Conservation (phyloP, 148 eudicot genomes). For the Heliosperma pusillum region DNA sequence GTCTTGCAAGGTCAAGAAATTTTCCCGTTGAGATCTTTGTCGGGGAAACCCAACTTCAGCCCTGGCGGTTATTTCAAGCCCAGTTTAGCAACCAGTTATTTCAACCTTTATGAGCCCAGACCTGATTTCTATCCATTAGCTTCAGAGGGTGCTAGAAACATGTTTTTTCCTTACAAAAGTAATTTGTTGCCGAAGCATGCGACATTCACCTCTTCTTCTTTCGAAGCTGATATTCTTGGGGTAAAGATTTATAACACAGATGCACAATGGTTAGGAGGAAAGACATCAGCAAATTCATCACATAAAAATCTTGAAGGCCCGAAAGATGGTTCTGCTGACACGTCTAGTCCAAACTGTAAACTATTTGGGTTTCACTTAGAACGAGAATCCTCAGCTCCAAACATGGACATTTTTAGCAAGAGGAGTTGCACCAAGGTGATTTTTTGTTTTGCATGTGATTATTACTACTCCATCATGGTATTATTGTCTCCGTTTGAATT, state of each 20-base stretch:
- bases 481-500: not conserved
- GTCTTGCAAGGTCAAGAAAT: constrained; percentile 70
- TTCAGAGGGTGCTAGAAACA: constrained; percentile 66
- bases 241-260: constrained; percentile 27
- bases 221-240: constrained; percentile 24
- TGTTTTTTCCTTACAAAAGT: constrained; percentile 45
- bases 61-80: constrained; percentile 44
- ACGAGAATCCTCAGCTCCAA: constrained; percentile 38
- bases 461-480: not conserved
- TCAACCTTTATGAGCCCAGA: constrained; percentile 35
- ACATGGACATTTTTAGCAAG: constrained; percentile 49
- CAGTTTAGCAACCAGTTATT: constrained; percentile 36
- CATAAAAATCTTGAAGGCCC: constrained; percentile 27
- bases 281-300: constrained; percentile 19
- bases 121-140: constrained; percentile 66
- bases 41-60: constrained; percentile 46
- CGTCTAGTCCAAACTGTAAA: constrained; percentile 38
- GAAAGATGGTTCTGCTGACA: constrained; percentile 33
- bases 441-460: not conserved
- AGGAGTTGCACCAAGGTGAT: constrained; percentile 91
- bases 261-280: constrained; percentile 36
- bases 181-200: constrained; percentile 33
- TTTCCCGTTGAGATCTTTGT: constrained; percentile 29
- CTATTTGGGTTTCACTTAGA: constrained; percentile 69
- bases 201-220: constrained; percentile 22